phyloP scores from a whole-genome alignment of 129 eudicot genomes.

The Helichrysum umbraculigerum region DNA sequence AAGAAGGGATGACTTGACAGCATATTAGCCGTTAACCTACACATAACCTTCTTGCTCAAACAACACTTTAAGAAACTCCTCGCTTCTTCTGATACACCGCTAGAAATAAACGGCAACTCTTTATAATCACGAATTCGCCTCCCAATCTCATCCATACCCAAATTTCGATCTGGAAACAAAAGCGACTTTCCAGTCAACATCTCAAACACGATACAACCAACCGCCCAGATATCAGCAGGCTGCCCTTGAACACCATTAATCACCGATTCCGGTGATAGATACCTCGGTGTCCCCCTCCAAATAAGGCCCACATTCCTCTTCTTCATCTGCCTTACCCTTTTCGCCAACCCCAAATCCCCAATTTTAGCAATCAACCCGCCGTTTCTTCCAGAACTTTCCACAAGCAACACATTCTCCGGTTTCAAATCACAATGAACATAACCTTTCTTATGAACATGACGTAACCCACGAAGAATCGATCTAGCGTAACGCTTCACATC shows the following conservation, averaged over 20 bases:
- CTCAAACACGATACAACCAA: conserved; percentile 68
- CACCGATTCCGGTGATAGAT: conserved; percentile 67
- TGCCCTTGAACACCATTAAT: conserved; percentile 44
- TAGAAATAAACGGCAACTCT: conserved; percentile 38
- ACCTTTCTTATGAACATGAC: conserved; percentile 53
- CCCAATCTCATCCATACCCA: conserved; percentile 37
- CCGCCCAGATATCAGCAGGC: conserved; percentile 74
- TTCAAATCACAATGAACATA: conserved; percentile 86
- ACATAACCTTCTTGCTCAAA: conserved; percentile 56
- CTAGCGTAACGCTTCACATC: conserved; percentile 47
- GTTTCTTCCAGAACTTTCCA: conserved; percentile 16
- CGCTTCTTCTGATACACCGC: conserved; percentile 43
- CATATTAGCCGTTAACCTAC: conserved; percentile 62
- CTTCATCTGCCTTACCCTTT: conserved; percentile 44
- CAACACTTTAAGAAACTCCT: conserved; percentile 67
- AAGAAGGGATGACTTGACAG: conserved; percentile 56
- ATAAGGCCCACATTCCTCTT: conserved; percentile 39
- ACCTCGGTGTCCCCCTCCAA: conserved; percentile 58
- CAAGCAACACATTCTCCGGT: conserved; percentile 65
- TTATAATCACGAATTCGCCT: conserved; percentile 43
- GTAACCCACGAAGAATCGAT: conserved; percentile 56
- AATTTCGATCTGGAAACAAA: conserved; percentile 37
- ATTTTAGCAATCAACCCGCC: conserved; percentile 53
- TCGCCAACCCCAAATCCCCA: conserved; percentile 81
- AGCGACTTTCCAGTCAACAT: conserved; percentile 73